A percentile compares a stretch with the other conserved stretches of the same genome.
phyloP scores from a whole-genome alignment of 306 rosid genomes.

The Medicago arabica region DNA sequence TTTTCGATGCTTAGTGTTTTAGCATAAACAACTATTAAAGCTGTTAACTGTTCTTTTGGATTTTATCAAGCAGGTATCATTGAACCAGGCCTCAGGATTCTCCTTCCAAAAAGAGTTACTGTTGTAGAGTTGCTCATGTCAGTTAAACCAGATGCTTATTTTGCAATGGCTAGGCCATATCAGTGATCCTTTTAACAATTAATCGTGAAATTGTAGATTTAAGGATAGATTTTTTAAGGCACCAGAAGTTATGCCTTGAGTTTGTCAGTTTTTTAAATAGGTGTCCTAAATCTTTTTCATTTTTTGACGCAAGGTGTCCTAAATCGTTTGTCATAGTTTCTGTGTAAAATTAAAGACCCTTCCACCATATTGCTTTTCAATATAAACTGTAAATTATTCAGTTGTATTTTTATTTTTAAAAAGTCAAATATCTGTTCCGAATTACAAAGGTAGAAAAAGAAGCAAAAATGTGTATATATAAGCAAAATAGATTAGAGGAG shows the following conservation, averaged over 20 bases:
- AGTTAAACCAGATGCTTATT: constrained; percentile 64
- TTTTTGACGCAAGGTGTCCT: not conserved
- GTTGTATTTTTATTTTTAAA: no score
- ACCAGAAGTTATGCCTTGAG: constrained; percentile 19
- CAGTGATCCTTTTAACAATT: constrained; percentile 30
- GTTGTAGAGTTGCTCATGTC: constrained; percentile 86
- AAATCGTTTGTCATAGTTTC: constrained; percentile 29
- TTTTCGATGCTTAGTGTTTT: constrained; percentile 18
- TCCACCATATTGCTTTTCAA: not conserved
- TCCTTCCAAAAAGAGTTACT: constrained; percentile 57
- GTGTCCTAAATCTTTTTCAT: constrained; percentile 1
- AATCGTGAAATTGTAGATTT: constrained; percentile 14
- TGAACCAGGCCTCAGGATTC: constrained; percentile 75
- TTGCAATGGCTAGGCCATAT: constrained; percentile 79
- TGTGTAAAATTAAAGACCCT: not conserved
- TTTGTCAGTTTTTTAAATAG: constrained; percentile 8
- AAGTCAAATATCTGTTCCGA: no score
- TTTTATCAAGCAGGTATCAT: constrained; percentile 63
- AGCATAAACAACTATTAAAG: constrained; percentile 30
- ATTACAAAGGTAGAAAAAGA: no score
- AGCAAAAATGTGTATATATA: no score
- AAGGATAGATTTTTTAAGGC: constrained; percentile 26
- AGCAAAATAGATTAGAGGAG: no score
- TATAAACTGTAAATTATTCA: no score
- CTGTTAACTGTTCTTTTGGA: constrained; percentile 18